These are phyloP conservation scores for Serpula lacrymans DNA, from an alignment of 768 basidiomycete species.

Conservation along the genomic window DNA sequence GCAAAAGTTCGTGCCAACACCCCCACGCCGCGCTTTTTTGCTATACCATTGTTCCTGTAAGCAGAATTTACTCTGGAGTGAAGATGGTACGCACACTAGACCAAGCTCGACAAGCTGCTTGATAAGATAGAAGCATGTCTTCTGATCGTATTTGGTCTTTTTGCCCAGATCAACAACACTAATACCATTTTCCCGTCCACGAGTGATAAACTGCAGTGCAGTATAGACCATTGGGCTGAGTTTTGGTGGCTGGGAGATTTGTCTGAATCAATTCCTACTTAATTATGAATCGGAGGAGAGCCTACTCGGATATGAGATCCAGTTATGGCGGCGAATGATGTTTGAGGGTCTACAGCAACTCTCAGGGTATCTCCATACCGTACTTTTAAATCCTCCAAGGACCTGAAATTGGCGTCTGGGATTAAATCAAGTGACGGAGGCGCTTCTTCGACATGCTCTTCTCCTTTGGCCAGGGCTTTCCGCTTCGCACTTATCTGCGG, in stretches of 20 bases:
- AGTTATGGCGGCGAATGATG: conserved; percentile 74
- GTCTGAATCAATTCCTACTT: conserved; percentile 6
- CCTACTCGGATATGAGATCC: conserved; percentile 82
- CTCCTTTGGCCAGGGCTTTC: conserved; percentile 59
- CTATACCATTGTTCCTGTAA: conserved; percentile 34
- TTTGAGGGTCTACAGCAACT: conserved; percentile 72
- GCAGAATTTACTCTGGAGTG: not conserved
- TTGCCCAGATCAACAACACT: conserved; percentile 77
- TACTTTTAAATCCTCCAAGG: conserved; percentile 53
- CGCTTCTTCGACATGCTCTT: conserved; percentile 39
- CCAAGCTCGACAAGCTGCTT: conserved; percentile 70
- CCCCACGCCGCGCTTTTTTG: conserved; percentile 74
- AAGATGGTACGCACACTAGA: conserved; percentile 53
- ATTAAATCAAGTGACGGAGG: conserved; percentile 50
- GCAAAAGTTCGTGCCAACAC: conserved; percentile 72
- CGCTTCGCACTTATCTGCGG: conserved; percentile 67
- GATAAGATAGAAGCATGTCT: conserved; percentile 85
- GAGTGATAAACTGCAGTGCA: conserved; percentile 79
- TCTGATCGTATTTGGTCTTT: conserved; percentile 81
- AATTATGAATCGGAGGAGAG: conserved; percentile 6
- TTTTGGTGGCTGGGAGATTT: conserved; percentile 57
- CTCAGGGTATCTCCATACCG: conserved; percentile 63
- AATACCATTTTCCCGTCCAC: conserved; percentile 72
- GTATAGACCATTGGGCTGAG: conserved; percentile 84
- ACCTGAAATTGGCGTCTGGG: conserved; percentile 48